Base-by-base conservation (phyloP, 1,139 yeast species). In the Kurtzmaniella quercitrusa region DNA sequence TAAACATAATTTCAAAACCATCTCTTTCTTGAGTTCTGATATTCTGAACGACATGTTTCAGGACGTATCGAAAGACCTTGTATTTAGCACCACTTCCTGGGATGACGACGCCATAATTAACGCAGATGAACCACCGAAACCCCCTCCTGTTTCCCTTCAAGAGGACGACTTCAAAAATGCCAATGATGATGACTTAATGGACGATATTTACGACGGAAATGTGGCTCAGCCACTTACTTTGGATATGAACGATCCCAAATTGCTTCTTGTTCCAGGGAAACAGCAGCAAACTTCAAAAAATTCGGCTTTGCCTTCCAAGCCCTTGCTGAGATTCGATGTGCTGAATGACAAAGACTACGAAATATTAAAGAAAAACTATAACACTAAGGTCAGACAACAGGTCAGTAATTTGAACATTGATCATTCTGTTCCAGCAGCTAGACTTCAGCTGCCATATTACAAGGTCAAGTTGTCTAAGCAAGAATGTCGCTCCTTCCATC, bases 311-410 rank as follows among this genome's bases (percentile, higher is more conserved):
- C 77, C 4, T 40, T 66, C 17, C 61, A 77, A 2, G 86, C 88
- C 8, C 60, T 70, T 1, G 71, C 65, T 43, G 84, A 78, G 38
- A 72, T 91, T 86, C 64, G 86, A 88, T 58, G 75, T 91, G 34
- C 90, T 97, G 9, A 94, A 94, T 62, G 98, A 94, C 62, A 75
- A 79, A 38, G 87, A 85, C 40, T 94, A 94, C 60, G 95, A 88
- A 47, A 65, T 85, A 46, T 70, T 94, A 55, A 86, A 85, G 57
- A 86, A 82, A 49, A 91, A 90, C 54, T 90, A 91, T 60, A 95
- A 89, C 58, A 83, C 95, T 40, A 91, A 89, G 68, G 89, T 93
- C 33, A 82, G 99, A 61, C 83, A 96, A 5, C 95, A 95, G 17
- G 83, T 94, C 56, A 95, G 98, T 46, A 89, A 93, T 52, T 72